Evolutionary conservation across 495 filamentous ascomycete species (phyloP).

Genomic region (Niebla homalea): DNA sequence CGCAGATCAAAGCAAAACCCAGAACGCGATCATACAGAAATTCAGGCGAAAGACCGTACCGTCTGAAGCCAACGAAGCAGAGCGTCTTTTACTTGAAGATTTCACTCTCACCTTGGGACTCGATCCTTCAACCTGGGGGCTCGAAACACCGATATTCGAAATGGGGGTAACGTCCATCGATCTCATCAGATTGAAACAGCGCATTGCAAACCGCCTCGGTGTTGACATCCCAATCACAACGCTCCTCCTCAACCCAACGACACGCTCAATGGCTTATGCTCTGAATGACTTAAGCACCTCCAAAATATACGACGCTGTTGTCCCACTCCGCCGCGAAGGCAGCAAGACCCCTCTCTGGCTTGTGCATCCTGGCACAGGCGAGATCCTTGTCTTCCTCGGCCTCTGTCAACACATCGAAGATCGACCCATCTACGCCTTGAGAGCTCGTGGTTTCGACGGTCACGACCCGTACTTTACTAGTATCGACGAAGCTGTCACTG

Average conservation of each 20-base stretch:
- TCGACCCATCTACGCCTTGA: slow-evolving; percentile 41
- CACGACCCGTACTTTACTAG: slow-evolving; percentile 25
- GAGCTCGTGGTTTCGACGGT: slow-evolving; percentile 37
- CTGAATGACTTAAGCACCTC: slow-evolving; percentile 10
- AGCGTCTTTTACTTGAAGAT: slow-evolving; percentile 9
- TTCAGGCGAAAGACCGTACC: too few species aligned
- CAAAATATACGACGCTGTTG: slow-evolving; percentile 34
- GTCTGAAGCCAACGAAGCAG: too few species aligned
- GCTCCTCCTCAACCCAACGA: slow-evolving; percentile 28
- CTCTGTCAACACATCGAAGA: slow-evolving; percentile 33
- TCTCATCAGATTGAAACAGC: slow-evolving; percentile 23
- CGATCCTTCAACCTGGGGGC: slow-evolving; percentile 15
- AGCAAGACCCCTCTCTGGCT: slow-evolving; percentile 40
- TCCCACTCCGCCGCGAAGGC: slow-evolving; percentile 30
- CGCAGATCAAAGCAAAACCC: too few species aligned
- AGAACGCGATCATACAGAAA: too few species aligned
- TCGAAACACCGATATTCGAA: slow-evolving; percentile 27
- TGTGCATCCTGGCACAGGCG: slow-evolving; percentile 44
- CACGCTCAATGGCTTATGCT: slow-evolving; percentile 21
- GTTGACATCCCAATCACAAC: slow-evolving; percentile 24
- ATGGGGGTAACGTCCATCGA: slow-evolving; percentile 34
- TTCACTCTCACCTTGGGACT: slow-evolving; percentile 15
- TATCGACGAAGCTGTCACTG: slow-evolving; percentile 24
- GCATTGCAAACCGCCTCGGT: slow-evolving; percentile 10
- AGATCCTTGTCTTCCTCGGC: slow-evolving; percentile 42